Percentiles rank a stretch among this genome's conserved stretches.
Evolutionary conservation across 2,329 filamentous ascomycete genomes (phyloP).

Genomic region (Microdochium bolleyi): DNA sequence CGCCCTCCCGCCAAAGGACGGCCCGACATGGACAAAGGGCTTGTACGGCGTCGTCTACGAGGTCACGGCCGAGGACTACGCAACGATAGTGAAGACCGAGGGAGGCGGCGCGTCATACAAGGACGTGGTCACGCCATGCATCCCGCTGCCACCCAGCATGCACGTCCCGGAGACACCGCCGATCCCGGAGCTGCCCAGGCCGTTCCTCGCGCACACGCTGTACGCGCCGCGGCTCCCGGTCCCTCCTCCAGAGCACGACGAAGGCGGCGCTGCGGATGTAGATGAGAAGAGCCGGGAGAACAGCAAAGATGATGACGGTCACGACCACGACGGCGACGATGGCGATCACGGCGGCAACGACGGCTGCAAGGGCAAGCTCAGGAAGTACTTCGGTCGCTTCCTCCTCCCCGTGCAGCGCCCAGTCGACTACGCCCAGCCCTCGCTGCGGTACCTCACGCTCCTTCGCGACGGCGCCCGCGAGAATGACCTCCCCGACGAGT

Average conservation of each 20-base stretch:
- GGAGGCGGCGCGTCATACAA: constrained; percentile 80
- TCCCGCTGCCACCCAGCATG: constrained; percentile 52
- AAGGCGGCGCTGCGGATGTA: too few relatives aligned
- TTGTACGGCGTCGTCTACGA: constrained; percentile 94
- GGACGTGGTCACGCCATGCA: constrained; percentile 74
- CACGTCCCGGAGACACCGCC: constrained; percentile 57
- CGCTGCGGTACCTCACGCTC: constrained; percentile 73
- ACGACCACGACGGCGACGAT: too few relatives aligned
- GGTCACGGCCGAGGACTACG: constrained; percentile 75
- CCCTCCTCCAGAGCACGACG: constrained; percentile 7
- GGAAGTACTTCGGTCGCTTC: constrained; percentile 39
- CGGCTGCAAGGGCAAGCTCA: constrained; percentile 16
- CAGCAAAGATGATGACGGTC: too few relatives aligned
- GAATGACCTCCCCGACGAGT: constrained; percentile 70
- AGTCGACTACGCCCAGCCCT: constrained; percentile 71
- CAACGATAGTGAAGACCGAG: constrained; percentile 82
- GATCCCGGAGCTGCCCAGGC: constrained; percentile 39
- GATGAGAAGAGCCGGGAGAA: too few relatives aligned
- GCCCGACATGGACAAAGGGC: constrained; percentile 64
- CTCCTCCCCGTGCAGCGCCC: constrained; percentile 47
- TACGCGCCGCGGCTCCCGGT: constrained; percentile 54
- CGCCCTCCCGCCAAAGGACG: constrained; percentile 24
- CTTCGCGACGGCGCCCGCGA: constrained; percentile 73
- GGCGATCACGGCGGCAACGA: constrained; percentile 8
- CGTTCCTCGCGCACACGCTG: constrained; percentile 81